These are phyloP conservation scores for Tuber magnatum DNA, from an alignment of 495 filamentous ascomycete species.

Conservation along the genomic window DNA sequence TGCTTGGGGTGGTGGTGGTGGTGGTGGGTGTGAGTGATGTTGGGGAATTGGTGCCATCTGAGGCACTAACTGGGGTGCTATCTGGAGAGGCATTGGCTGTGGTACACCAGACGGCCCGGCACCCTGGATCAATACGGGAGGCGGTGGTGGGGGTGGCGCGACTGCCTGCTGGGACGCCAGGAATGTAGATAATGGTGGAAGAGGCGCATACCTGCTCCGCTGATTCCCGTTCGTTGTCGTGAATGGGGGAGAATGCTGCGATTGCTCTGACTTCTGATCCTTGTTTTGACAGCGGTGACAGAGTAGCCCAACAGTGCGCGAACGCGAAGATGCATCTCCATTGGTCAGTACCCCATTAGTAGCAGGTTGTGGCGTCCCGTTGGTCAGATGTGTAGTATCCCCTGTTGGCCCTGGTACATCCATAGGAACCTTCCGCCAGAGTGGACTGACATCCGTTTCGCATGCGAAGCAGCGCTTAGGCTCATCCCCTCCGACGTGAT, in stretches of 20 bases:
- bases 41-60: slow-evolving; percentile 35
- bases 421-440: slow-evolving; percentile 39
- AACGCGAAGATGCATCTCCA: slow-evolving; percentile 16
- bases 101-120: slow-evolving; percentile 23
- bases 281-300: slow-evolving; percentile 36
- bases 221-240: slow-evolving; percentile 16
- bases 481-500: slow-evolving; percentile 38
- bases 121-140: slow-evolving; percentile 26
- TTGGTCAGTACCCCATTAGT: slow-evolving; percentile 31
- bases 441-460: slow-evolving; percentile 34
- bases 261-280: slow-evolving; percentile 25
- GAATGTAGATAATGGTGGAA: slow-evolving; percentile 37
- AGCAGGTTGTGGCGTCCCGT: slow-evolving; percentile 19
- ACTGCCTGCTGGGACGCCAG: slow-evolving; percentile 33
- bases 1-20: slow-evolving; percentile 19
- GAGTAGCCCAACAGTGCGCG: slow-evolving; percentile 26
- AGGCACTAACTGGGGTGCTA: slow-evolving; percentile 13
- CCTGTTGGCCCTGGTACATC: slow-evolving; percentile 25
- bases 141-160: slow-evolving; percentile 23
- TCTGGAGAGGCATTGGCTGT: slow-evolving; percentile 26
- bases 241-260: slow-evolving; percentile 26
- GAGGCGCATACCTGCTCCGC: slow-evolving; percentile 30
- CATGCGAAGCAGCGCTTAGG: slow-evolving; percentile 36
- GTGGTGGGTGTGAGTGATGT: slow-evolving; percentile 29
- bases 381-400: slow-evolving; percentile 29